Conservation (phyloP, 2,329 filamentous ascomycete genomes). For the Dryadomyces quercus-mongolicae region DNA sequence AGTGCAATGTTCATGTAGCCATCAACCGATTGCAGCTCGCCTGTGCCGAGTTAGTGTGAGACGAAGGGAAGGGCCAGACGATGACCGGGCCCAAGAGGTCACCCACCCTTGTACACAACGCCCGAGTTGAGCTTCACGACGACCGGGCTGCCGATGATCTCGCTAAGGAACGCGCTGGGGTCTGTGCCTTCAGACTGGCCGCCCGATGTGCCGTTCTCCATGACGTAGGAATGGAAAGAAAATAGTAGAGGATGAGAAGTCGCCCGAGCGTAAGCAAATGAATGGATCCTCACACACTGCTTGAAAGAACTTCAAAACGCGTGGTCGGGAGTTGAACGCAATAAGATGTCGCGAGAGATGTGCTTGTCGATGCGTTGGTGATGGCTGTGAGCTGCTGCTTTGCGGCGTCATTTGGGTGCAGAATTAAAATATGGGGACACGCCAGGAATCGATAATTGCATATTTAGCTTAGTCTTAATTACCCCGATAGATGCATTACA, state of each 20-base stretch:
- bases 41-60: conserved; percentile 31
- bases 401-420: neutral
- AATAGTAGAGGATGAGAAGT: neutral
- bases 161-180: conserved; percentile 82
- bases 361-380: no score
- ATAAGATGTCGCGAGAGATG: no score
- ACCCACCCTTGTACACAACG: conserved; percentile 85
- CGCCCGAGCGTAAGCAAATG: no score
- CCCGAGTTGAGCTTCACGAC: conserved; percentile 98
- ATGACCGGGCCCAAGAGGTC: no score
- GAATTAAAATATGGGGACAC: neutral
- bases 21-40: conserved; percentile 91
- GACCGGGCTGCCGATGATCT: conserved; percentile 89
- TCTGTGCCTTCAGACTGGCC: conserved; percentile 66
- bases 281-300: no score
- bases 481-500: no score
- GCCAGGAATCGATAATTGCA: neutral
- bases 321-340: no score
- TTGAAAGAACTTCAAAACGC: no score
- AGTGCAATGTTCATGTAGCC: conserved; percentile 99
- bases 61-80: no score
- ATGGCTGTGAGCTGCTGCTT: neutral
- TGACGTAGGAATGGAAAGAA: conserved; percentile 21
- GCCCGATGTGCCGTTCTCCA: conserved; percentile 61
- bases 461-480: neutral